Evolutionary conservation across 352 stramenopile genomes (phyloP).

Genomic region (Globisporangium viniferum): DNA sequence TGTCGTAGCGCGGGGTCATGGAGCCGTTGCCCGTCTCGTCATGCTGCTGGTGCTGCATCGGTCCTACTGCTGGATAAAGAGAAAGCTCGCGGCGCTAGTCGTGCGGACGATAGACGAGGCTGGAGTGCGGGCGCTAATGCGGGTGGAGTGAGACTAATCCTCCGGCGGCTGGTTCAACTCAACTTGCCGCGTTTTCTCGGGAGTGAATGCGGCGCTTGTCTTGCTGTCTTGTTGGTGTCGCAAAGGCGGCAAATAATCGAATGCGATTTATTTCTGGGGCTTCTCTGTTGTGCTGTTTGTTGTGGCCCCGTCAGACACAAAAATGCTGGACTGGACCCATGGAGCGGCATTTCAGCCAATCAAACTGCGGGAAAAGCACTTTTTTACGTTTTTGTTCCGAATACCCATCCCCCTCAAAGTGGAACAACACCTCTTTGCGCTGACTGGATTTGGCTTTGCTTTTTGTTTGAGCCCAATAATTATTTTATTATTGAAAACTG

Average conservation of each 20-base stretch:
- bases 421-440: not conserved
- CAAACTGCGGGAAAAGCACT: not conserved
- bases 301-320: not conserved
- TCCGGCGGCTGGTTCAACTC: not conserved
- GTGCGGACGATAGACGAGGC: not conserved
- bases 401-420: not conserved
- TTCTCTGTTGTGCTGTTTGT: not conserved
- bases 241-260: conserved; percentile 8
- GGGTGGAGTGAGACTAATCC: not conserved
- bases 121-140: not conserved
- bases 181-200: not conserved
- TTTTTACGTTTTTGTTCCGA: not conserved
- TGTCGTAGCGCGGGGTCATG: conserved; percentile 17
- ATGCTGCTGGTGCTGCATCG: not conserved
- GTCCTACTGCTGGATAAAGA: no score
- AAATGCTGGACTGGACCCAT: not conserved
- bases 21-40: not conserved
- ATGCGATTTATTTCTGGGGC: not conserved
- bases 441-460: conserved; percentile 2
- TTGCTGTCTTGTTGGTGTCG: not conserved
- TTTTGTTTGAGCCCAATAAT: not conserved
- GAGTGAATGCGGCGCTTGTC: not conserved
- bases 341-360: not conserved
- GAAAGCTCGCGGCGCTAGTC: no score
- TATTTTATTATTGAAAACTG: not conserved